Percentiles rank a stretch among this genome's conserved stretches.
These are phyloP conservation scores for Saccharomycopsis olivae DNA, from an alignment of 805 yeast genomes.

Conservation along the genomic window DNA sequence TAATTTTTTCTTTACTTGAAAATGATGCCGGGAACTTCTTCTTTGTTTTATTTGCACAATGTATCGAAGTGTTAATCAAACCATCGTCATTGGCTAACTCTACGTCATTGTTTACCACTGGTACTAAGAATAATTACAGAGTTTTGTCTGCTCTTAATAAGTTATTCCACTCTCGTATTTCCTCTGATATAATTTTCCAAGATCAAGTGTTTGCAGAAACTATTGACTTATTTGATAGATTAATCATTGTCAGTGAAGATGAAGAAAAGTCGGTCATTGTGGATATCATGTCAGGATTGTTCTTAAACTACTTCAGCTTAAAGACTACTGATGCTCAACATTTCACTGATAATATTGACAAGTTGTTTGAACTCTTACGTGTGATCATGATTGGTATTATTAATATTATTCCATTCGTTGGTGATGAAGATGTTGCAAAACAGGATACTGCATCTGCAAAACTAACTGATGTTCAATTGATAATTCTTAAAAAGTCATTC, in stretches of 20 bases:
- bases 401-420: constrained; percentile 47
- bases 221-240: constrained; percentile 64
- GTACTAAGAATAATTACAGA: constrained; percentile 20
- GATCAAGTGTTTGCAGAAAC: constrained; percentile 66
- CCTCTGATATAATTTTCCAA: constrained; percentile 50
- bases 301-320: constrained; percentile 32
- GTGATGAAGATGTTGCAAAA: constrained; percentile 33
- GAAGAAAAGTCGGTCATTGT: constrained; percentile 39
- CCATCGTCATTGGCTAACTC: constrained; percentile 20
- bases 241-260: constrained; percentile 45
- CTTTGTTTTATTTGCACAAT: constrained; percentile 73
- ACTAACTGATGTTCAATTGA: constrained; percentile 26
- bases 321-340: constrained; percentile 27
- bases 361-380: constrained; percentile 71
- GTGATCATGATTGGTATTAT: constrained; percentile 56
- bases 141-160: constrained; percentile 43
- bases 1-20: constrained; percentile 37
- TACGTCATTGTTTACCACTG: constrained; percentile 16
- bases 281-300: constrained; percentile 49
- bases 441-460: constrained; percentile 3
- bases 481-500: constrained; percentile 38
- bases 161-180: constrained; percentile 44
- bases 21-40: constrained; percentile 57
- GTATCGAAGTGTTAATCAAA: constrained; percentile 62
- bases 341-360: constrained; percentile 53